phyloP scores from a whole-genome alignment of 169 alveolate species.

The Eimeria maxima region DNA sequence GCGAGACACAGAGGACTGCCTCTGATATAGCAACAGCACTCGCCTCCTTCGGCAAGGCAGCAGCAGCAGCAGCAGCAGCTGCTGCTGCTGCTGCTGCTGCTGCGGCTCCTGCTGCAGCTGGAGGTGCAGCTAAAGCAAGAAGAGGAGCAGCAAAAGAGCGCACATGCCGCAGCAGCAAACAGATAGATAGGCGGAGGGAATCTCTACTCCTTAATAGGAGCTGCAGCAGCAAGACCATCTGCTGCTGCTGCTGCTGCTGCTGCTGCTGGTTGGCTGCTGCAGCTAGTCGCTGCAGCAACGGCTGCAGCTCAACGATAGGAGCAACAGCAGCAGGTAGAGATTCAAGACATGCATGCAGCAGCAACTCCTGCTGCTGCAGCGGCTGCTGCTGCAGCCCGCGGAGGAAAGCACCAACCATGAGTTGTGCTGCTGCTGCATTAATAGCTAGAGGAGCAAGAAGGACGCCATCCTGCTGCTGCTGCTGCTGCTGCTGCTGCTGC shows the following conservation, averaged over 20 bases:
- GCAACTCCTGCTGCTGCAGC: too few species aligned
- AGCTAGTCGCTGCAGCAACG: constrained; percentile 6
- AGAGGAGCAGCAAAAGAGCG: constrained; percentile 39
- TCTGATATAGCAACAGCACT: background rate
- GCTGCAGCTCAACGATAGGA: constrained; percentile 14
- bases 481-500: constrained; percentile 62
- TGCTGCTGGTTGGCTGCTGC: too few species aligned
- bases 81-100: constrained; percentile 23
- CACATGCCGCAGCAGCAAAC: constrained; percentile 60
- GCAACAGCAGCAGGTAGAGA: background rate
- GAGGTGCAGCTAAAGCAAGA: background rate
- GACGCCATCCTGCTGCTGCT: background rate
- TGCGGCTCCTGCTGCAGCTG: background rate
- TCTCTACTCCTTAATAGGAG: background rate
- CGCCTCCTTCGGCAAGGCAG: background rate
- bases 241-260: too few species aligned
- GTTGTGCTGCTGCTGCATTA: constrained; percentile 33
- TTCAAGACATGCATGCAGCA: background rate
- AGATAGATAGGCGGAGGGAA: background rate
- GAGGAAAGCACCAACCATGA: constrained; percentile 22
- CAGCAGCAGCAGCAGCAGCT: background rate
- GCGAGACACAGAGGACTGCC: background rate
- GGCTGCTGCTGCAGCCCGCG: too few species aligned
- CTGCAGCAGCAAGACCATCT: background rate
- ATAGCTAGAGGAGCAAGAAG: background rate